A percentile compares a stretch with the other conserved stretches of the same genome.
Evolutionary conservation across 192 early-diverging fungal species (phyloP).

Genomic region (Coemansia sp.): DNA sequence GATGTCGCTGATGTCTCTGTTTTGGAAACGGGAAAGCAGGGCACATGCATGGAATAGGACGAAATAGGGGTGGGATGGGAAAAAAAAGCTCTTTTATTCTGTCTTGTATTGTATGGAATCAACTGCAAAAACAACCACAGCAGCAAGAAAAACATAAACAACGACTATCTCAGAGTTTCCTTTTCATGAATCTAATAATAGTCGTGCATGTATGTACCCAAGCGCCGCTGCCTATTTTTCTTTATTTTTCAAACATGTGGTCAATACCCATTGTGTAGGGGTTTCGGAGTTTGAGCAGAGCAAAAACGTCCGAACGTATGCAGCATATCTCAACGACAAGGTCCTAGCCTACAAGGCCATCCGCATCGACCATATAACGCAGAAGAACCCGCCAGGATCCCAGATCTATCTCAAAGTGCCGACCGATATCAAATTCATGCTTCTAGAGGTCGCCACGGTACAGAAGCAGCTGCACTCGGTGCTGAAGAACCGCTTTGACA

Average conservation of each 20-base stretch:
- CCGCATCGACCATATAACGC: slow-evolving; percentile 49
- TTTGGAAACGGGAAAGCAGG: no score
- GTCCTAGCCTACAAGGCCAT: slow-evolving; percentile 51
- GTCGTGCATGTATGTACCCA: not conserved
- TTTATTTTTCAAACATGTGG: not conserved
- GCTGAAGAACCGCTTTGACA: slow-evolving; percentile 53
- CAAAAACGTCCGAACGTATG: slow-evolving; percentile 55
- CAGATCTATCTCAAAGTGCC: slow-evolving; percentile 45
- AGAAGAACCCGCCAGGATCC: slow-evolving; percentile 38
- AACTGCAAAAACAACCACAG: not conserved
- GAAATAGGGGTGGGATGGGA: no score
- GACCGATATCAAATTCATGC: slow-evolving; percentile 43
- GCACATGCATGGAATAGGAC: no score
- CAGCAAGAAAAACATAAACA: no score
- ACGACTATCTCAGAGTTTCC: not conserved
- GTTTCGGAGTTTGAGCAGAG: slow-evolving; percentile 55
- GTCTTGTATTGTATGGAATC: no score
- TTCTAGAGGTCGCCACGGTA: slow-evolving; percentile 52
- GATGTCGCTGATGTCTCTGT: no score
- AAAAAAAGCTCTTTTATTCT: no score
- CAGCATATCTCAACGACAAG: slow-evolving; percentile 52
- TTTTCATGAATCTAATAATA: not conserved
- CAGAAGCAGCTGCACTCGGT: slow-evolving; percentile 54
- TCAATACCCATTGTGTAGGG: slow-evolving; percentile 7
- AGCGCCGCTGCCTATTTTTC: no score